Evolutionary conservation across 495 filamentous ascomycete species (phyloP).

Genomic region (Penicillium arizonense): DNA sequence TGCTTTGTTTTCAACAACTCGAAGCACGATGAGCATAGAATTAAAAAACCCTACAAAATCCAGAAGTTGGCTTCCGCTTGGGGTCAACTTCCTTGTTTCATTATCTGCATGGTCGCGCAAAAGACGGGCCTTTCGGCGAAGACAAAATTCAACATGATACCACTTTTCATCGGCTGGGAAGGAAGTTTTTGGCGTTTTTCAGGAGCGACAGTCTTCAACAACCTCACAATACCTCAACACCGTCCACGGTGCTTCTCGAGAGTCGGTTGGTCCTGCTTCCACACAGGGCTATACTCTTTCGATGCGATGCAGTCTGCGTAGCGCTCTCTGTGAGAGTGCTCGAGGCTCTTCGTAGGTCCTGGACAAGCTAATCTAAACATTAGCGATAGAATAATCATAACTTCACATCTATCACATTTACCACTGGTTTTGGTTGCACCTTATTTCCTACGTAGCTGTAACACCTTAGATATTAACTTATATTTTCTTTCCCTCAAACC

Average conservation of each 20-base stretch:
- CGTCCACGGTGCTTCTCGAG: constrained; percentile 8
- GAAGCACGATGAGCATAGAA: constrained; percentile 50
- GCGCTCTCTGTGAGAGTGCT: constrained; percentile 3
- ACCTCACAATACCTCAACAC: constrained; percentile 15
- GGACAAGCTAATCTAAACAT: constrained; percentile 47
- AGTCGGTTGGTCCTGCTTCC: neutral
- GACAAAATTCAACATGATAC: constrained; percentile 57
- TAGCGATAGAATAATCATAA: constrained; percentile 43
- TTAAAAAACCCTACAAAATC: constrained; percentile 26
- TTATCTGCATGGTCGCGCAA: constrained; percentile 45
- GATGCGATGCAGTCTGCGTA: constrained; percentile 7
- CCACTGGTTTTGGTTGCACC: neutral
- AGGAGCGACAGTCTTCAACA: constrained; percentile 49
- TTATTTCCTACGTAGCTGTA: neutral
- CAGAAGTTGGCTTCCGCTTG: constrained; percentile 15
- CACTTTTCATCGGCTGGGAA: constrained; percentile 50
- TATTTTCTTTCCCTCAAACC: neutral
- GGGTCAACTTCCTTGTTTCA: constrained; percentile 30
- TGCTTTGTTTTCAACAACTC: constrained; percentile 65
- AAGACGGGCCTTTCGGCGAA: constrained; percentile 42
- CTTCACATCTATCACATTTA: constrained; percentile 9
- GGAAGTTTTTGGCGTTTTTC: constrained; percentile 47
- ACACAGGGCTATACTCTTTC: constrained; percentile 5
- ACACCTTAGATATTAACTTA: neutral
- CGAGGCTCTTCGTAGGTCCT: constrained; percentile 5